Evolutionary conservation across 1,284 basidiomycete genomes (phyloP), one percentile per base, ranked within the genome.

Genomic region (Fomitopsis betulina): DNA sequence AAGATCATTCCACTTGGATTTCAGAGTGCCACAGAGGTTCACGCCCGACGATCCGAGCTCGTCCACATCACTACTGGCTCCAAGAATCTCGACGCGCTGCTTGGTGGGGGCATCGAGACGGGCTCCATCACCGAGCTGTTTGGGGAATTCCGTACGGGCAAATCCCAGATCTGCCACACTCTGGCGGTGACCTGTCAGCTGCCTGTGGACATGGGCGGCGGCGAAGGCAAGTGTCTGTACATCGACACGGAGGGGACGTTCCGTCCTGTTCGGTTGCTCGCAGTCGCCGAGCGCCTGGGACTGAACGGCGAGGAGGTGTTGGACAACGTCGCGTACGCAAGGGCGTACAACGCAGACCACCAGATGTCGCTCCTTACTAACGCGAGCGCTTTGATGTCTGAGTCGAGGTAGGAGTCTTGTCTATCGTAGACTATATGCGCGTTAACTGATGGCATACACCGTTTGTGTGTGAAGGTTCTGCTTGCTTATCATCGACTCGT

Each of bases 181-280:
- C 84, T 99, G 38, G 95, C 97, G 0, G 97, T 98, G 15, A 98
- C 96, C 6, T 99, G 97, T 72, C 97, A 98, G 79, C 84, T 99
- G 8, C 97, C 97, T 0, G 90, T 96, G 49, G 91, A 87, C 66
- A 98, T 98, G 96, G 97, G 97, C 27, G 97, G 97, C 32, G 97
- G 97, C 6, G 97, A 99, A 74, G 97, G 97, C 53, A 99, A 99
- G 76, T 98, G 96, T 70, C 79, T 99, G 51, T 99, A 96, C 75
- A 98, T 99, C 75, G 97, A 99, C 73, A 99, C 97, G 0, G 96
- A 99, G 71, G 96, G 96, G 10, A 99, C 97, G 3, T 99, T 99
- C 80, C 94, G 97, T 64, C 97, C 97, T 17, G 91, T 94, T 38
- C 93, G 97, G 60, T 79, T 99, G 56, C 81, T 99, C 32, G 93